Base-by-base conservation (phyloP, 225 moss, liverwort and hornwort genomes). In the Physcomitrellopsis africana region DNA sequence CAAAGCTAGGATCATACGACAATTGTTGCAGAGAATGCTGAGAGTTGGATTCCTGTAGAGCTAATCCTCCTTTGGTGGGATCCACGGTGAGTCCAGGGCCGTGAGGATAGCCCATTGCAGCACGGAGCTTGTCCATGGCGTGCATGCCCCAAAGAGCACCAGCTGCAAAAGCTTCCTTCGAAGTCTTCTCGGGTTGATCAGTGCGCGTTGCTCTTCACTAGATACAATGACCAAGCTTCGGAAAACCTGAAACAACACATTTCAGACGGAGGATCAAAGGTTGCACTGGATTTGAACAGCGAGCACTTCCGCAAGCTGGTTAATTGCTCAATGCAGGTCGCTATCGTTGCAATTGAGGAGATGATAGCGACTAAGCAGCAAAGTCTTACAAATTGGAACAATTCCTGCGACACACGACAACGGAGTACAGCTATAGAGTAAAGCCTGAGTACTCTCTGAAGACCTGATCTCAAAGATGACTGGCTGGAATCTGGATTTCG, bases 1-100 rank as follows among this genome's bases (percentile, higher is more conserved):
- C 96, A 53, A 96, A 96, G 47, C 89, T 88, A 2, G 92, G 91
- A 53, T 94, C 86, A 48, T 84, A 77, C 14, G 96, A 81, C 54
- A 96, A 96, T 75, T 89, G 92, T 23, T 86, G 78, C 11, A 92
- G 77, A 23, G 90, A 88, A 49, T 86, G 83, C 41, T 87, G 79
- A 1, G 86, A 79, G 61, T 68, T 87, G 8, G 79, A 75, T 63
- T 75, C 78, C 54, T 93, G 92, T 14, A 89, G 74, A 45, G 90
- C 83, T 17, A 91, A 84, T 20, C 86, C 87, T 0, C 93, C 88
- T 73, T 89, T 93, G 32, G 90, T 73, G 7, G 95, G 85, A 73
- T 93, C 86, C 51, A 93, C 77, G 2, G 90, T 53, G n/a, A 37
- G 32, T 7, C 32, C 32, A 37, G 93, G 81, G 42, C 86, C 73